Evolutionary conservation across 2,329 filamentous ascomycete species (phyloP), one percentile per base, ranked within the genome.

Genomic region (Cephalotrichum gorgonifer): DNA sequence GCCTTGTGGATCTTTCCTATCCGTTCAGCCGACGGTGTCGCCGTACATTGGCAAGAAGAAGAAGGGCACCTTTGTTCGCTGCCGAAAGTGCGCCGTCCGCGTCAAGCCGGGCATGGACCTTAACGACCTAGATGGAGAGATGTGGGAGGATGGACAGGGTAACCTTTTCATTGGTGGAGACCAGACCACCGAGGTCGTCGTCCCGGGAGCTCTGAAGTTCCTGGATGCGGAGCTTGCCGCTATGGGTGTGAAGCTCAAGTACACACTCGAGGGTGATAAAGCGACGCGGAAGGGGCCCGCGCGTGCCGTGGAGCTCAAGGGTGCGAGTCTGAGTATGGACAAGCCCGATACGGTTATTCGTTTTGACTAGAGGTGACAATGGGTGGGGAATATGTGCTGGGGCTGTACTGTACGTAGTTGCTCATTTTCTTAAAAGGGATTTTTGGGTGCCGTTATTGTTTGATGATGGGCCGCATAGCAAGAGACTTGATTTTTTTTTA

Each of bases 181-280:
- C 54, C 81, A 97, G 62, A 93, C 93, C 3, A 93, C 90, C 3
- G 75, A 93, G 55, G 88, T 98, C 31, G 90, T 89, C 48, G 87
- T 98, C 15, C 93, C 93, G 0, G 91, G 90, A 54, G 93, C 95
- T 49, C 70, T 98, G 64, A 88, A 87, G 68, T 97, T 86, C 71
- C 69, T 98, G 56, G 93, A 98, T 68, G 90, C 95, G 20, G 93
- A 98, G 68, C 71, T 98, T 58, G 88, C 90, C 31, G 89, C 89
- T 50, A 98, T 98, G 93, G 93, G 93, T 48, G 84, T 98, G 48
- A 85, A 89, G 69, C 79, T 98, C 69, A 95, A 88, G 74, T 97
- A 95, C 58, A 70, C 70, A 50, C 66, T 81, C 39, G 73, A 75
- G 56, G 70, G 68, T 63, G 84, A 85, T 64, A 85, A 97, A 56